These are phyloP conservation scores for Gracilaria gracilis DNA, from an alignment of 23 red algal genomes.

Conservation along the genomic window DNA sequence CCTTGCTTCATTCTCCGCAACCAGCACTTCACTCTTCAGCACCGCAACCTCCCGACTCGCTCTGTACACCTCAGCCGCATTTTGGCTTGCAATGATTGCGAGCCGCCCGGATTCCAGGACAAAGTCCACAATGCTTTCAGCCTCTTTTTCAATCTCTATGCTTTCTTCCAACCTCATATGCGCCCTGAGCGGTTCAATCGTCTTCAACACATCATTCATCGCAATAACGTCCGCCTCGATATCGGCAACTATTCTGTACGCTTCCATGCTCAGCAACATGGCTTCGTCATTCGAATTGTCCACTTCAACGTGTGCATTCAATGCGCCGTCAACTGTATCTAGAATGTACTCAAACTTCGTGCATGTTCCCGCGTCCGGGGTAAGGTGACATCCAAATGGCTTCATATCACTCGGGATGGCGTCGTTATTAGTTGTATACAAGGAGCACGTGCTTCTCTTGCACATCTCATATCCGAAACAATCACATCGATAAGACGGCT, in stretches of 20 bases:
- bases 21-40: neutral
- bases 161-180: neutral
- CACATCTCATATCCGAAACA: constrained; percentile 4
- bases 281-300: neutral
- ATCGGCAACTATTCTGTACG: neutral
- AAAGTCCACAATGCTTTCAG: neutral
- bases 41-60: neutral
- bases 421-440: neutral
- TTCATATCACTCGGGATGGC: neutral
- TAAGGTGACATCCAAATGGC: constrained; percentile 8
- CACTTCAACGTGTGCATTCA: neutral
- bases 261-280: neutral
- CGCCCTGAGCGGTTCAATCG: neutral
- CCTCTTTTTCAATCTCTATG: neutral
- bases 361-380: neutral
- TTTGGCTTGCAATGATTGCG: neutral
- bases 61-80: neutral
- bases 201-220: neutral
- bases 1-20: neutral
- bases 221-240: constrained; percentile 11
- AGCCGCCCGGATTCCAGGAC: neutral
- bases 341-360: neutral
- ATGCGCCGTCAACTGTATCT: neutral
- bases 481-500: constrained; percentile 3
- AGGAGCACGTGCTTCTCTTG: neutral